A percentile compares a stretch with the other conserved stretches of the same genome.
These are phyloP conservation scores for Dunaliella primolecta DNA, from an alignment of 139 green algal species.

Conservation along the genomic window DNA sequence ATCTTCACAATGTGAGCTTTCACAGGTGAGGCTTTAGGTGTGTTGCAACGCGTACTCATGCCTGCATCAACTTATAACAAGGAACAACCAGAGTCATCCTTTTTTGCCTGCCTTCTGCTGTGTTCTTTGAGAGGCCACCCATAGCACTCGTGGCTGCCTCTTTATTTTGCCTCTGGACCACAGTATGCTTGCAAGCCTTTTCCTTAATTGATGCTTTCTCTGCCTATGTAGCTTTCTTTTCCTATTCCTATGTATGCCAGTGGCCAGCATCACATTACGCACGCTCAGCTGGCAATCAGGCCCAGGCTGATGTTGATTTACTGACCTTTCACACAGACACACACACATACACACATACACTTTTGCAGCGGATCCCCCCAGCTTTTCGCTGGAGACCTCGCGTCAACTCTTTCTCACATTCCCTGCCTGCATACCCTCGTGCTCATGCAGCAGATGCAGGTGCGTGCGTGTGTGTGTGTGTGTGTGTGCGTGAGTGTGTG, in stretches of 20 bases:
- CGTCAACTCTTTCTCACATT: background rate
- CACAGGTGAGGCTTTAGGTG: background rate
- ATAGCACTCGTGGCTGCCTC: background rate
- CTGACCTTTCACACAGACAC: background rate
- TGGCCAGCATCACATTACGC: background rate
- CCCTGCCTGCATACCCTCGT: background rate
- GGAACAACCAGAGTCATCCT: background rate
- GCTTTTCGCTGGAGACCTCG: background rate
- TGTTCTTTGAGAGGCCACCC: background rate
- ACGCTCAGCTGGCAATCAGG: background rate
- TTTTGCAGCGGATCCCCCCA: background rate
- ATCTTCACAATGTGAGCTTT: background rate
- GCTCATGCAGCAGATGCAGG: background rate
- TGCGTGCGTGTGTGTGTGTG: background rate
- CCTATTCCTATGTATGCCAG: background rate
- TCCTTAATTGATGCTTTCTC: no score
- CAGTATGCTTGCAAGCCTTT: no score
- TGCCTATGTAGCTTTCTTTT: no score
- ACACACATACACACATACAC: background rate
- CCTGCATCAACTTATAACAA: background rate
- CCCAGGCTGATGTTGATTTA: no score
- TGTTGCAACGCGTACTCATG: background rate
- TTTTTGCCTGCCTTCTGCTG: background rate
- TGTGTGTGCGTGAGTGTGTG: background rate
- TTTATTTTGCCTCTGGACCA: no score